Evolutionary conservation across 116 monocot species (phyloP), one percentile per base, ranked within the genome.

Genomic region (Thalassia testudinum): DNA sequence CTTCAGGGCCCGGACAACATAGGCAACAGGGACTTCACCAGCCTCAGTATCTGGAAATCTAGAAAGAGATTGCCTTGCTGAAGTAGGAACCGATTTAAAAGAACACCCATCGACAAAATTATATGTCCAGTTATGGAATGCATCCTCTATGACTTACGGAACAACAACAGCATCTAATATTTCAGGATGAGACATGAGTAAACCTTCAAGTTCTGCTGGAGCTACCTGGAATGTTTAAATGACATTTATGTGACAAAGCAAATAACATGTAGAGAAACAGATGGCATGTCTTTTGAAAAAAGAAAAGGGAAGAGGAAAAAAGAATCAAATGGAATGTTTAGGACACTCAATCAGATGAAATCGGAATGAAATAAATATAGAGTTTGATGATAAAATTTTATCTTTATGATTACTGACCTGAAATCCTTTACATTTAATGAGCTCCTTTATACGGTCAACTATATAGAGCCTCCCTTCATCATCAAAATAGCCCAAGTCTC

Each of bases 401-500:
- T 42, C 42, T 11, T 12, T 12, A 50, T 19, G 15, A 50, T 8
- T 2, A 26, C 23, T 12, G 54, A 95, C 88, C 85, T 95, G 95
- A 66, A 77, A 81, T 49, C 95, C 95, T 76, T 88, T 95, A 59
- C 70, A 95, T 52, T 87, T 93, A 45, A 87, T 93, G 26, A 93
- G 73, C 42, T 93, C 93, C 69, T 93, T 93, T 66, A 93, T 78
- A 15, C 93, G 72, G 61, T 93, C 93, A 44, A 83, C 83, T 42
- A 93, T 78, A 72, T 57, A 78, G 19, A 93, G 52, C 47, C 70
- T 69, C 1, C 87, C 93, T 19, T 70, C 40, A 37, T 81, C 78
- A 59, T 87, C 74, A 71, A 93, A 76, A 67, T 83, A 93, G 2
- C 93, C 93, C n/a, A 93, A 63, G 76, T 93, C 93, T 48, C 93